phyloP scores from a whole-genome alignment of 140 eudicot genomes.

The Ambrosia hybrid region DNA sequence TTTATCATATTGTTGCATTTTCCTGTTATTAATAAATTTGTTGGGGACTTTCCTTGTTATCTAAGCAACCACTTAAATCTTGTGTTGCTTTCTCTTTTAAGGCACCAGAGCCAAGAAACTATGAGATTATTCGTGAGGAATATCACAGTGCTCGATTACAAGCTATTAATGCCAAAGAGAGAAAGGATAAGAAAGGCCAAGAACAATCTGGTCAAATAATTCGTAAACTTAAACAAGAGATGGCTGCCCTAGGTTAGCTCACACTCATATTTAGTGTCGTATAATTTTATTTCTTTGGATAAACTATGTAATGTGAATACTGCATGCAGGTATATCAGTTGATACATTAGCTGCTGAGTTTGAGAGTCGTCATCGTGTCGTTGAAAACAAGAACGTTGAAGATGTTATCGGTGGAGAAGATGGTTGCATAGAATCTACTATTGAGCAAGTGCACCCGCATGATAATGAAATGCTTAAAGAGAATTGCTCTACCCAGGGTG shows the following conservation, averaged over 20 bases:
- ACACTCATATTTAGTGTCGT: slow-evolving; percentile 7
- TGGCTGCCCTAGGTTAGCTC: slow-evolving; percentile 79
- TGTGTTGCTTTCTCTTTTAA: slow-evolving; percentile 28
- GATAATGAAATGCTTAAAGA: slow-evolving; percentile 28
- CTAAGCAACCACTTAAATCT: background rate
- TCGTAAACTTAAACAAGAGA: slow-evolving; percentile 89
- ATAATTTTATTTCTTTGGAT: background rate
- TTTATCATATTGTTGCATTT: too few species aligned
- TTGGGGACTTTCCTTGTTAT: background rate
- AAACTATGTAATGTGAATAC: slow-evolving; percentile 9
- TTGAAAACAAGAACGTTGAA: slow-evolving; percentile 33
- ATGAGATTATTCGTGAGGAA: slow-evolving; percentile 69
- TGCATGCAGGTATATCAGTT: slow-evolving; percentile 62
- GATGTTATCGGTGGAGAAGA: slow-evolving; percentile 30
- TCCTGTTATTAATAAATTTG: too few species aligned
- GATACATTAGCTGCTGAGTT: slow-evolving; percentile 61
- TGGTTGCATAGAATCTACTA: slow-evolving; percentile 25
- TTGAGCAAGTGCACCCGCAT: slow-evolving; percentile 29
- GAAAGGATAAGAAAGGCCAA: slow-evolving; percentile 74
- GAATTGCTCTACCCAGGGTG: slow-evolving; percentile 24
- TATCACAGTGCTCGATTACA: slow-evolving; percentile 75
- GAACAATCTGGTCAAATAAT: slow-evolving; percentile 75
- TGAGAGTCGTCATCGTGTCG: slow-evolving; percentile 43
- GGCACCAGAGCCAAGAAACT: slow-evolving; percentile 58
- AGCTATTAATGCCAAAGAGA: slow-evolving; percentile 78